A percentile compares a stretch with the other conserved stretches of the same genome.
Conservation (phyloP, 345 rosid species). For the Sisymbrium irio region DNA sequence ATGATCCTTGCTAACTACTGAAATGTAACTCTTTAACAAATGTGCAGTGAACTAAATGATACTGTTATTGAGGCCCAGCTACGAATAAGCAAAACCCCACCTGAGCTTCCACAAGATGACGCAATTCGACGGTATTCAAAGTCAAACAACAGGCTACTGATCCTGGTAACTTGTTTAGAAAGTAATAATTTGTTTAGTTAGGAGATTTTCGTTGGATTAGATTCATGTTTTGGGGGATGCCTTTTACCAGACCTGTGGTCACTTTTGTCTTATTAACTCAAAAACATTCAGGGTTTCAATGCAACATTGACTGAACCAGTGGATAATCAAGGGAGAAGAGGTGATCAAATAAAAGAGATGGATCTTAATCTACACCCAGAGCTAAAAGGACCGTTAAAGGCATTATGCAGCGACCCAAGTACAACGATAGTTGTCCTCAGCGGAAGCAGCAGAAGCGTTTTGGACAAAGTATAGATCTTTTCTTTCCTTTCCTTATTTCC, state of each 20-base stretch:
- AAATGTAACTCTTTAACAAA: constrained; percentile 15
- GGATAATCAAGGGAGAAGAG: constrained; percentile 86
- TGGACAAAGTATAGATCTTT: constrained; percentile 59
- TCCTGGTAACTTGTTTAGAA: constrained; percentile 54
- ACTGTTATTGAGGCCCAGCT: constrained; percentile 97
- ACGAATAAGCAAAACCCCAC: constrained; percentile 91
- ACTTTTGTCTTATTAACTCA: constrained; percentile 1
- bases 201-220: not conserved
- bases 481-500: not conserved
- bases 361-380: constrained; percentile 92
- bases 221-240: not conserved
- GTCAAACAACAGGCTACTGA: constrained; percentile 80
- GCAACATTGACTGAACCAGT: constrained; percentile 91
- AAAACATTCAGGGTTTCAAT: constrained; percentile 78
- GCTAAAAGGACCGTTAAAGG: constrained; percentile 58
- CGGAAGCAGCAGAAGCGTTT: constrained; percentile 69
- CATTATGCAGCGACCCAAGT: constrained; percentile 67
- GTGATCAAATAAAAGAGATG: constrained; percentile 96
- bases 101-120: constrained; percentile 65
- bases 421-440: constrained; percentile 90
- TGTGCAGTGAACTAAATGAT: constrained; percentile 86
- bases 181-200: not conserved
- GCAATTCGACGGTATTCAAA: constrained; percentile 64
- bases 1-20: constrained; percentile 6
- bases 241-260: not conserved